Conservation (phyloP, 805 yeast species). For the Pichia exigua region DNA sequence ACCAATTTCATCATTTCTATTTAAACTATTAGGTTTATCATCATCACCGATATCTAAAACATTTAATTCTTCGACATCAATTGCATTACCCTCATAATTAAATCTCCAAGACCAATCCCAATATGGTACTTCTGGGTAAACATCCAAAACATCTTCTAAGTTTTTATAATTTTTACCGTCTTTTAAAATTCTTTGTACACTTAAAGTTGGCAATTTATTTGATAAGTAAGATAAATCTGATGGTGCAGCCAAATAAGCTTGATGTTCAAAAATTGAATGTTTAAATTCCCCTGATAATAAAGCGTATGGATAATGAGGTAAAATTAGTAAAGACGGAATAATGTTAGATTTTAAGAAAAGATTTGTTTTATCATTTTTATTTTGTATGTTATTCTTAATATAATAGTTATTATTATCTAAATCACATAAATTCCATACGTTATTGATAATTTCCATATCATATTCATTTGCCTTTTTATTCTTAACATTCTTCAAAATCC, state of each 20-base stretch:
- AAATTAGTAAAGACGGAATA: constrained; percentile 26
- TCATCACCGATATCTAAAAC: not conserved
- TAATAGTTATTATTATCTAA: constrained; percentile 12
- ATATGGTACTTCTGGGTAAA: constrained; percentile 6
- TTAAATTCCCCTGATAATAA: constrained; percentile 44
- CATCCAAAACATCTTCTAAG: constrained; percentile 10
- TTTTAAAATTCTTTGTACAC: constrained; percentile 8
- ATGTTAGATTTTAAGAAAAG: constrained; percentile 3
- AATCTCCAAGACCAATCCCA: constrained; percentile 17
- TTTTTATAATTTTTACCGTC: not conserved
- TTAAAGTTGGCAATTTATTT: constrained; percentile 7
- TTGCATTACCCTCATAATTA: constrained; percentile 1
- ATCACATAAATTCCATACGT: constrained; percentile 23
- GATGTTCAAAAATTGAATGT: constrained; percentile 28
- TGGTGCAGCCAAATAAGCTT: constrained; percentile 36
- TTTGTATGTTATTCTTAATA: not conserved
- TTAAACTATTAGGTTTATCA: not conserved
- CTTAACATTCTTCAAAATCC: constrained; percentile 19
- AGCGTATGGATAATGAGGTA: constrained; percentile 48
- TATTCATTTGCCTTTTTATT: constrained; percentile 31
- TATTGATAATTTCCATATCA: constrained; percentile 48
- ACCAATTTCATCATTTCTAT: constrained; percentile 1
- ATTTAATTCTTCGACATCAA: not conserved
- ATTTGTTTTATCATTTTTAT: constrained; percentile 6
- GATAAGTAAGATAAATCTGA: constrained; percentile 29